These are phyloP conservation scores for Barnettozyma populi DNA, from an alignment of 805 yeast genomes.

Conservation along the genomic window DNA sequence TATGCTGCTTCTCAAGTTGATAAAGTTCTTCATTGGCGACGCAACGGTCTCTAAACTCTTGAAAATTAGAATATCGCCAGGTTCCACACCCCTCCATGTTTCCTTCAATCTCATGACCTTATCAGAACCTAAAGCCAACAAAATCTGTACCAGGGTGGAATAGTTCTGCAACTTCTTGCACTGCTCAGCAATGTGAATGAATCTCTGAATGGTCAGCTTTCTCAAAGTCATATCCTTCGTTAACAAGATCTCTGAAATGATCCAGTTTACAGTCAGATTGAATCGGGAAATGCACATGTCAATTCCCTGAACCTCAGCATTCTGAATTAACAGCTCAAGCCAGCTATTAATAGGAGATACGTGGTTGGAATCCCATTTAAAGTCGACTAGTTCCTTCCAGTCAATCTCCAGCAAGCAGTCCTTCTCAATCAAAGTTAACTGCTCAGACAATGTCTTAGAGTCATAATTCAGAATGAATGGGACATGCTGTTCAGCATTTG, in stretches of 20 bases:
- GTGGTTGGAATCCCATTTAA: slow-evolving; percentile 60
- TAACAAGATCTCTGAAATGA: slow-evolving; percentile 77
- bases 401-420: slow-evolving; percentile 82
- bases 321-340: slow-evolving; percentile 66
- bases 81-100: slow-evolving; percentile 72
- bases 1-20: slow-evolving; percentile 57
- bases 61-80: slow-evolving; percentile 65
- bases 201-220: slow-evolving; percentile 69
- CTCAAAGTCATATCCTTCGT: slow-evolving; percentile 58
- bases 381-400: slow-evolving; percentile 83
- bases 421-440: slow-evolving; percentile 79
- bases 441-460: slow-evolving; percentile 65
- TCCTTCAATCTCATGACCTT: slow-evolving; percentile 51
- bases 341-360: slow-evolving; percentile 73
- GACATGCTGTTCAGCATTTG: slow-evolving; percentile 50
- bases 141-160: slow-evolving; percentile 82
- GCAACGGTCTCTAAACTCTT: slow-evolving; percentile 64
- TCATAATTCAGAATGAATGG: slow-evolving; percentile 77
- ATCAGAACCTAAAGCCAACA: slow-evolving; percentile 70
- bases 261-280: slow-evolving; percentile 88
- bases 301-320: slow-evolving; percentile 59
- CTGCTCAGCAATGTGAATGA: slow-evolving; percentile 78
- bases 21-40: slow-evolving; percentile 71
- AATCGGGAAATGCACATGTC: slow-evolving; percentile 80
- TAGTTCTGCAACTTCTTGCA: slow-evolving; percentile 72